Evolutionary conservation across 23 red algal genomes (phyloP), one percentile per base, ranked within the genome.

Genomic region (Cyanidioschyzon merolae): DNA sequence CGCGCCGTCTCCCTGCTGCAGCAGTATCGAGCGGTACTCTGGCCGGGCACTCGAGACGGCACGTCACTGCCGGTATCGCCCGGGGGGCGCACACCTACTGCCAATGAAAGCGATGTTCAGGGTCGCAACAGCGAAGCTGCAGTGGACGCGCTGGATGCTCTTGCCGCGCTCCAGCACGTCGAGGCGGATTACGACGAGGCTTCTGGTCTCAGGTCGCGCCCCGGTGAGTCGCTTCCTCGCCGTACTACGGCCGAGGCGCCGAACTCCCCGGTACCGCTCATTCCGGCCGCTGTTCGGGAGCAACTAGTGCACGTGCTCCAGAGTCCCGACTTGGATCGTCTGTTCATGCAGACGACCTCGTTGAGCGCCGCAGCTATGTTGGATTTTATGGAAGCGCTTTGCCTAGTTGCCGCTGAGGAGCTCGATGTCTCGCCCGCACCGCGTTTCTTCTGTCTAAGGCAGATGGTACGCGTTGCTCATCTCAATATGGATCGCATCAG

Each of bases 401-500:
- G 93, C 76, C 76, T 76, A 0, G 86, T 90, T 45, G 76, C 88
- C 0, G 78, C 86, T 3, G 93, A 97, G 76, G 93, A 90, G 80
- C 34, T 91, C 25, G 68, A 37, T 1, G 16, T 35, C 12, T 32
- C 63, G 2, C 0, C 40, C 1, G 16, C 37, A 16, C 84, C 86
- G 35, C 80, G 84, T 40, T 57, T 91, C 39, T 97, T 89, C 79
- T 91, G 88, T 54, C 59, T 97, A 7, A 67, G 86, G 38, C 90
- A 97, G 84, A 77, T 91, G 2, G 84, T 97, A 39, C 82, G 90
- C 50, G 83, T 91, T 38, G 77, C 87, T 1, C 84, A 86, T 58
- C 85, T 85, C 76, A 97, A 97, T 54, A 89, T 97, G 83, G 77
- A 77, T 38, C 77, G 93, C 40, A 88, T 81, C 58, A 58, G 86